Evolutionary conservation across 352 stramenopile genomes (phyloP), one percentile per base, ranked within the genome.

Genomic region (Phytophthora pisi): DNA sequence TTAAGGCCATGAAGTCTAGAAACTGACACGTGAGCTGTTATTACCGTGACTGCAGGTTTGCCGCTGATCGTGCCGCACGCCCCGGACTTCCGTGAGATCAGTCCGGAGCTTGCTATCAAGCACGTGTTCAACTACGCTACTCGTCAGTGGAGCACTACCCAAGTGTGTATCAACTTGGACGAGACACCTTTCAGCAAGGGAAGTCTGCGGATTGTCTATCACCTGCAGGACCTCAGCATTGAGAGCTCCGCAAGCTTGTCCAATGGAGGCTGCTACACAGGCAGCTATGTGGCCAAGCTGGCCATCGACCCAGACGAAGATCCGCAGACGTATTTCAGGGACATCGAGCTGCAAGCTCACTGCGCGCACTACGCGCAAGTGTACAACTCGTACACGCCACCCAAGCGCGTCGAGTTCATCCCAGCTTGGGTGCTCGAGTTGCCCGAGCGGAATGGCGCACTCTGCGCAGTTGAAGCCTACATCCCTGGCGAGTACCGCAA

Each of bases 281-380:
- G 66, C n/a, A 94, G 74, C 49, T 93, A 92, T 60, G 88, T 97
- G 7, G 88, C 88, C 31, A 97, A 97, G 60, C 66, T 97, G 38
- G 87, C 88, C 11, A 96, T 97, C 51, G 87, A 97, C 51, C 88
- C 86, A 9, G 82, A 95, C 47, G 88, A 96, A 71, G 86, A 96
- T 31, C 88, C 88, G 42, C 83, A 95, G 59, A 96, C 88, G 56
- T 97, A 97, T 57, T 97, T 97, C 65, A 84, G 83, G 10, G 89
- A 97, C 61, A 93, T 93, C 49, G 89, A 97, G 71, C 70, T 95
- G 18, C 89, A 97, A 57, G 88, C 89, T 0, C 88, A 96, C 43
- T 96, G 89, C 57, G 87, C 85, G 5, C 81, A 90, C 49, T 97
- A 96, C 57, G 89, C 88, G 0, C 70, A 89, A 56, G 66, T 96